Evolutionary conservation across 805 yeast species (phyloP).

Genomic region (Candida tibetensis): DNA sequence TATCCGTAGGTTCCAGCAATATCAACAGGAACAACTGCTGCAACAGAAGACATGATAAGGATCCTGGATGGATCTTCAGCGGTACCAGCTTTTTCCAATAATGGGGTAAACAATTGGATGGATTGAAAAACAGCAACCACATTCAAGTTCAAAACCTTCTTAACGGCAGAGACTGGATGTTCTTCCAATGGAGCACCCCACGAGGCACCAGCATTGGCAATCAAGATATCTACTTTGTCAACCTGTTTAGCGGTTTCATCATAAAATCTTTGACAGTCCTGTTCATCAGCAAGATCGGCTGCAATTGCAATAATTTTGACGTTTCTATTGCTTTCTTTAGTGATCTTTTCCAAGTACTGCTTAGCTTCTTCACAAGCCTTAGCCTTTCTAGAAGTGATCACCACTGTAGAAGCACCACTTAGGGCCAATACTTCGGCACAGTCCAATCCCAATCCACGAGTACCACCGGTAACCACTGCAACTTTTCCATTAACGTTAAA

Average conservation of each 20-base stretch:
- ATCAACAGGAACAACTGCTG: slow-evolving; percentile 45
- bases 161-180: slow-evolving; percentile 61
- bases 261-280: slow-evolving; percentile 46
- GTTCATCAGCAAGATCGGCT: slow-evolving; percentile 52
- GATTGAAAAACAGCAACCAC: slow-evolving; percentile 66
- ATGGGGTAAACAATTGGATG: slow-evolving; percentile 60
- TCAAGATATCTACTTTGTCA: slow-evolving; percentile 54
- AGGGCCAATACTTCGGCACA: slow-evolving; percentile 62
- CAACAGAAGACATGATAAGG: slow-evolving; percentile 64
- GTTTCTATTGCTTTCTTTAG: slow-evolving; percentile 31
- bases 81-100: slow-evolving; percentile 51
- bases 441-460: slow-evolving; percentile 69
- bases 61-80: slow-evolving; percentile 61
- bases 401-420: slow-evolving; percentile 61
- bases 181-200: slow-evolving; percentile 68
- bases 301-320: slow-evolving; percentile 45
- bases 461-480: slow-evolving; percentile 71
- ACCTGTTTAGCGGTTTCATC: slow-evolving; percentile 39
- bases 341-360: slow-evolving; percentile 33
- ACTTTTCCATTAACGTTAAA: slow-evolving; percentile 56
- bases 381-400: slow-evolving; percentile 62
- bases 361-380: slow-evolving; percentile 61
- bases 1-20: slow-evolving; percentile 68
- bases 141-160: slow-evolving; percentile 61
- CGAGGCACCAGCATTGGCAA: slow-evolving; percentile 77